These are phyloP conservation scores for Pythium periplocum DNA, from an alignment of 352 stramenopile genomes.

Conservation along the genomic window DNA sequence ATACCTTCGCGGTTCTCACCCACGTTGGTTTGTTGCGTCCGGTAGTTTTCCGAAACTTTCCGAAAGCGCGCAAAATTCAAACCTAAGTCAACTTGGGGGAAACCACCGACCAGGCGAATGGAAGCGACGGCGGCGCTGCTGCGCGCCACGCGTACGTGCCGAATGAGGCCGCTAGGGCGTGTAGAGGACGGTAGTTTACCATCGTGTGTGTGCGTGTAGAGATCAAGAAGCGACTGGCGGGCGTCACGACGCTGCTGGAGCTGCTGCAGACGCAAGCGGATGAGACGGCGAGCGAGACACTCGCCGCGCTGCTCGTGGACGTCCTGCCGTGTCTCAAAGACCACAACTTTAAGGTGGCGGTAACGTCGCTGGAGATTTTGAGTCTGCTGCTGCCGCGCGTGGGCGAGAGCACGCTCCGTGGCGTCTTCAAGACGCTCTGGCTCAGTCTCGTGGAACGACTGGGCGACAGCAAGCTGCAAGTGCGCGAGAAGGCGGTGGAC, in stretches of 20 bases:
- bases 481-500: conserved; percentile 71
- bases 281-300: conserved; percentile 21
- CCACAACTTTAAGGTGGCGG: conserved; percentile 80
- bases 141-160: conserved; percentile 39
- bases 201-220: conserved; percentile 25
- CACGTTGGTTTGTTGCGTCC: too few relatives aligned
- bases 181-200: too few relatives aligned
- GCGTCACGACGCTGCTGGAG: conserved; percentile 51
- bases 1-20: too few relatives aligned
- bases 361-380: conserved; percentile 59
- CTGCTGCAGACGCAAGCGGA: conserved; percentile 27
- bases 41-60: background rate
- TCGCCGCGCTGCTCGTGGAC: conserved; percentile 41
- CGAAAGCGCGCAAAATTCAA: conserved; percentile 7
- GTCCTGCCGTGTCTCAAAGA: conserved; percentile 71
- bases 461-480: conserved; percentile 69
- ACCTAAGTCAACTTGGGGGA: conserved; percentile 9
- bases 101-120: conserved; percentile 24
- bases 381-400: conserved; percentile 45
- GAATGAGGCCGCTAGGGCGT: too few relatives aligned
- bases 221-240: conserved; percentile 77
- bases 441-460: conserved; percentile 60
- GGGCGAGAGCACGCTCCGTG: conserved; percentile 34
- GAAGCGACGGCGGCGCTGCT: conserved; percentile 55
- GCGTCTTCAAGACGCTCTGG: conserved; percentile 66